Evolutionary conservation across 2,329 filamentous ascomycete genomes (phyloP), one percentile per base, ranked within the genome.

Genomic region (Hypocreales sp.): DNA sequence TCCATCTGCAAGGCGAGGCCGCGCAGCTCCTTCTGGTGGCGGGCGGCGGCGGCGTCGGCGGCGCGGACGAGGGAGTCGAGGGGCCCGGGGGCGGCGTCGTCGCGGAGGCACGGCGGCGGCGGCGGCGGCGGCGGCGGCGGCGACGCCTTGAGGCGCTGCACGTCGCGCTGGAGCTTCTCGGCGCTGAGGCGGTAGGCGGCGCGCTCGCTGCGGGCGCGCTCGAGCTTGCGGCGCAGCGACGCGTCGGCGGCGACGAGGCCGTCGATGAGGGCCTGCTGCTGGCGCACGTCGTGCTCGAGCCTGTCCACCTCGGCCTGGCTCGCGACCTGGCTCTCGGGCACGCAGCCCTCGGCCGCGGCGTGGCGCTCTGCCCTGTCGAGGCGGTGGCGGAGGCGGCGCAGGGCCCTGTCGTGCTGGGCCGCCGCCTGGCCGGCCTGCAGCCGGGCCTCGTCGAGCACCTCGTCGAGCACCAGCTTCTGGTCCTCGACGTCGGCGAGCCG

Each of bases 1-100:
- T 84, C 71, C 48, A 95, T 87, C 55, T 95, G 86, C 56, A 90
- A 79, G 28, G 72, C 70, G 46, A 95, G 64, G 12, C 87, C 87
- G 39, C 75, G 72, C 28, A 94, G 59, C 55, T 92, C 81, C 50
- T 74, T 75, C 41, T 64, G 60, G 48, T 90, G 81, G 24, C 68
- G 61, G 38, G 70, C 71, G 42, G 83, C 73, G 24, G 77, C 72
- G 26, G 66, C 60, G 40, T 69, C 61, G 19, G 64, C 61, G 2
- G 63, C 64, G 4, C 65, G 15, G 11, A 11, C 11, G 24, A 13
- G 5, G 12, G n/a, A 4, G 16, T 6, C 10, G 20, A 22, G 4
- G 15, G 4, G 10, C 8, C 7, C 74, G 23, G 77, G 72, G 26
- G 66, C 60, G 40, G 69, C 61, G n/a, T n/a, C n/a, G n/a, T n/a